Base-by-base conservation (phyloP, 1,284 basidiomycete genomes). In the Puccinia polysora region DNA sequence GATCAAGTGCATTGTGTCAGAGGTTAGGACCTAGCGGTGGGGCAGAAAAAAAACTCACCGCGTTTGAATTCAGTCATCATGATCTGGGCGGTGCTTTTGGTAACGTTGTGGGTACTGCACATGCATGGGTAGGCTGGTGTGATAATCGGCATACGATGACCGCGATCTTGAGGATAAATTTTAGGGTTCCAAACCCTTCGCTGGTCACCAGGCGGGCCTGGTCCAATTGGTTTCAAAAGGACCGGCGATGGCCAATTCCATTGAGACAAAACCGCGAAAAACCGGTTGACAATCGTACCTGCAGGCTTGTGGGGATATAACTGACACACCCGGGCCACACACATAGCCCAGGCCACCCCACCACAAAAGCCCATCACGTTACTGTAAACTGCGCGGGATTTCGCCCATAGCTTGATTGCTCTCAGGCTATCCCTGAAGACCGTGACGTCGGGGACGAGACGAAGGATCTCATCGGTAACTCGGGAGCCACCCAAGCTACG, bases 111-210 rank as follows among this genome's bases (percentile, higher is more conserved):
- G 15, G 96, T 98, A 38, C 95, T 88, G 80, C 95, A 98, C 95
- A 99, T 99, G n/a, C 94, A 90, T 47, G 96, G 96, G 81, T 97
- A 99, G 25, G 96, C 94, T 4, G 96, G 96, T 0, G 96, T 98
- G 78, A 99, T 98, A 79, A 99, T 97, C n/a, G 96, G 96, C 96
- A 98, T 98, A 74, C 92, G 86, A 82, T 99, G 96, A 40, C 89
- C 85, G 74, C 91, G 86, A 81, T 98, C 96, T 74, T 87, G 86
- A 1, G 93, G 91, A 81, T 97, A 97, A 65, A 97, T 82, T 82
- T 89, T 92, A 0, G 96, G 96, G 81, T 99, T 99, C 96, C 96
- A 99, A 4, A 98, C 93, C n/a, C 70, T 75, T 90, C 86, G 74
- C 96, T 90, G 77, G 90, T 89, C 77, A 97, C 70, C 70, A 14